Base-by-base conservation (phyloP, 2,329 filamentous ascomycete genomes). In the Paraphaeosphaeria sporulosa region DNA sequence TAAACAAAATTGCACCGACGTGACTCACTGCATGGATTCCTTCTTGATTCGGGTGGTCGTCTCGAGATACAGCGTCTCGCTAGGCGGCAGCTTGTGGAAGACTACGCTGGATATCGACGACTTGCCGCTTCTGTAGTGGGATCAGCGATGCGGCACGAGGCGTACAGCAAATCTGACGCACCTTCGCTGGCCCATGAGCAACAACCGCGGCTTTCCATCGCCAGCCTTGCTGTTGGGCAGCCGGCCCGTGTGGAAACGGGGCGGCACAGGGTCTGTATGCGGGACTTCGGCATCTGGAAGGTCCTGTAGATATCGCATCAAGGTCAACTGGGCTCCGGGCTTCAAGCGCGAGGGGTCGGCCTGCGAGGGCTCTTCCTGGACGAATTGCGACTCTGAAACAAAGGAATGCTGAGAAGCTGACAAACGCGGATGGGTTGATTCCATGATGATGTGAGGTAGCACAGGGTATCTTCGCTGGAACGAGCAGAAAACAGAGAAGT, bases 101-200 rank as follows among this genome's bases (percentile, higher is more conserved):
- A 99, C 94, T 50, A 99, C 96, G 73, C 93, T 98, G 27, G 94
- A 95, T 75, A 99, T 98, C 6, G 95, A 99, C 0, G 95, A 98
- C 77, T 99, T 99, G 62, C 95, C 95, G 75, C 94, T 97, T 82
- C 95, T 99, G 67, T 47, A 40, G 12, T 42, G 56, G 36, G 32
- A 60, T 72, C 56, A 73, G 66, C 61, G 19, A 46, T 23, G 27
- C 19, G 46, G 23, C 30, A 9, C 55, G 17, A 55, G 32, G 34
- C 23, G 21, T 4, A 17, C 17, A 19, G 10, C 15, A 25, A 12
- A 21, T n/a, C 63, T 57, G 57, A 74, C 83, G 69, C 82, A 96
- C 95, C 94, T 90, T 82, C 94, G 88, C 80, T 97, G 92, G 4
- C 95, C 95, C 95, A 99, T 98, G 66, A 99, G 83, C 58, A 99